Conservation (phyloP, 768 basidiomycete genomes). For the Leccinum incarnatum region DNA sequence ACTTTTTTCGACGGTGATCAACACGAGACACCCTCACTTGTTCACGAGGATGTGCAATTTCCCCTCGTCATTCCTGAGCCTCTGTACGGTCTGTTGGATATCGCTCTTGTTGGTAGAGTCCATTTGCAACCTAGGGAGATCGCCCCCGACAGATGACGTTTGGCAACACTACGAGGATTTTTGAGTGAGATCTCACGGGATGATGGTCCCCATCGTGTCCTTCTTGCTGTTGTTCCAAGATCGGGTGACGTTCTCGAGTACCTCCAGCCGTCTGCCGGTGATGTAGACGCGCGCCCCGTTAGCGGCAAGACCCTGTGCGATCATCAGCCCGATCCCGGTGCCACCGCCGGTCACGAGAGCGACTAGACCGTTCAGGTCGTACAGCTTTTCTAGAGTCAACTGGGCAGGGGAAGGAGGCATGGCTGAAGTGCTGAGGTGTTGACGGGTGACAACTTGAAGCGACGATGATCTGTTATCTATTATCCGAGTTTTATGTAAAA, state of each 20-base stretch:
- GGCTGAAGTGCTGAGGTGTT: background rate
- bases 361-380: conserved; percentile 56
- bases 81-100: conserved; percentile 53
- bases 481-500: background rate
- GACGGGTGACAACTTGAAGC: background rate
- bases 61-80: conserved; percentile 43
- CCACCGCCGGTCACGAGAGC: conserved; percentile 49
- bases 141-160: background rate
- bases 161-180: background rate
- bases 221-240: conserved; percentile 42
- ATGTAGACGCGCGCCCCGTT: conserved; percentile 83
- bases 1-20: background rate
- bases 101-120: conserved; percentile 71
- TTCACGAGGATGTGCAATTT: conserved; percentile 78
- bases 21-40: conserved; percentile 49
- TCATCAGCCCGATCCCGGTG: conserved; percentile 62
- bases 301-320: conserved; percentile 67
- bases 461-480: background rate
- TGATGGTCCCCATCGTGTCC: conserved; percentile 44
- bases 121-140: conserved; percentile 51
- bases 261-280: conserved; percentile 63
- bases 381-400: conserved; percentile 33
- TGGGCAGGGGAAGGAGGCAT: conserved; percentile 24
- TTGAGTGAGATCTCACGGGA: conserved; percentile 49
- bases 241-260: conserved; percentile 56